A percentile compares a stretch with the other conserved stretches of the same genome.
phyloP scores from a whole-genome alignment of 441 rosid genomes.

The Omphalea diandra region DNA sequence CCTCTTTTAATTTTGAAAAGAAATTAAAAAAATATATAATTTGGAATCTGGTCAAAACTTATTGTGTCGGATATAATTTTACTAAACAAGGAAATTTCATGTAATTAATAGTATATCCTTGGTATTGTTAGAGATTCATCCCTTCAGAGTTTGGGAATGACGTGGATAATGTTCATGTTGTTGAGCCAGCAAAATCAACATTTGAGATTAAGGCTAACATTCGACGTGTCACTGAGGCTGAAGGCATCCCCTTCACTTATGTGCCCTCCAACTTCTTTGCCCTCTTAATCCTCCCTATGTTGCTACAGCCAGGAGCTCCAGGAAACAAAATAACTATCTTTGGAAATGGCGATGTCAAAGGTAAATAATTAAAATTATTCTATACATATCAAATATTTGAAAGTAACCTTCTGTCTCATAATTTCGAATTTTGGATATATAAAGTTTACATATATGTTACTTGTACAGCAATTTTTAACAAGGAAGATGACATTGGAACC shows the following conservation, averaged over 20 bases:
- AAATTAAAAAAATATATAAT: too few relatives aligned
- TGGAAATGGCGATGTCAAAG: conserved; percentile 66
- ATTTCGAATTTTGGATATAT: too few relatives aligned
- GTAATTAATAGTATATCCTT: too few relatives aligned
- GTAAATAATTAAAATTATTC: conserved; percentile 23
- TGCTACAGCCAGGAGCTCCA: conserved; percentile 54
- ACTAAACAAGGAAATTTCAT: too few relatives aligned
- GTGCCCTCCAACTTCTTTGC: conserved; percentile 52
- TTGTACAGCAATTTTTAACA: conserved; percentile 43
- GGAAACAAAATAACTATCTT: conserved; percentile 48
- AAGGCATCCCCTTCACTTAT: conserved; percentile 44
- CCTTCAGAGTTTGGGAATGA: conserved; percentile 56
- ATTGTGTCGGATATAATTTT: too few relatives aligned
- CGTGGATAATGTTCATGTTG: conserved; percentile 40
- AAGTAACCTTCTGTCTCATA: not conserved
- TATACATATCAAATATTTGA: not conserved
- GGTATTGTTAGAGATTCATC: conserved; percentile 34
- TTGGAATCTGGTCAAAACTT: too few relatives aligned
- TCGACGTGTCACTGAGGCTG: conserved; percentile 39
- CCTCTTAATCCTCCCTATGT: conserved; percentile 42
- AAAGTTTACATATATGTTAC: not conserved
- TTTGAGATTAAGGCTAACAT: conserved; percentile 28
- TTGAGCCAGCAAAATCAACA: conserved; percentile 41
- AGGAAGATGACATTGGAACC: conserved; percentile 58
- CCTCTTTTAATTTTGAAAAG: too few relatives aligned